Evolutionary conservation across 305 asterid genomes (phyloP).

Genomic region (Petunia hybrid): DNA sequence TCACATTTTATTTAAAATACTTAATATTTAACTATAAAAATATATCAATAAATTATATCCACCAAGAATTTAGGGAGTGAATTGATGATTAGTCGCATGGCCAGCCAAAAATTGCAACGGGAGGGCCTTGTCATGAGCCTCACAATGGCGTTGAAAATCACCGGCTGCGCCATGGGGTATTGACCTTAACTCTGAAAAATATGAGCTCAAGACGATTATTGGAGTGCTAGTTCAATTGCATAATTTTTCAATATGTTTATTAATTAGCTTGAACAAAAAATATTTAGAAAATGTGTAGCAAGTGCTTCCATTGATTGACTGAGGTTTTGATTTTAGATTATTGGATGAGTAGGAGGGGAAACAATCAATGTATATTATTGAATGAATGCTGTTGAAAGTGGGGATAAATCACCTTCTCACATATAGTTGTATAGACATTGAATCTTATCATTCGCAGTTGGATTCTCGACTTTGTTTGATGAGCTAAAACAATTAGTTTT

Average conservation of each 20-base stretch:
- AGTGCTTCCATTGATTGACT: neutral
- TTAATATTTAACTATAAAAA: no score
- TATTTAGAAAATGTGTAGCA: neutral
- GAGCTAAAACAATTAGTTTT: no score
- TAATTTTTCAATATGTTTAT: slow-evolving; percentile 2
- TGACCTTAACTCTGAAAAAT: slow-evolving; percentile 28
- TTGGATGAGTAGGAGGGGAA: slow-evolving; percentile 1
- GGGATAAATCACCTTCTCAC: neutral
- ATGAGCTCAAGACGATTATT: neutral
- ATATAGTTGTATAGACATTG: neutral
- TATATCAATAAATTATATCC: no score
- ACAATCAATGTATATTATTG: no score
- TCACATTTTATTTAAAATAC: no score
- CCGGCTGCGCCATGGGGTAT: slow-evolving; percentile 91
- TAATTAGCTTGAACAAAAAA: slow-evolving; percentile 26
- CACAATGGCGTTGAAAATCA: slow-evolving; percentile 78
- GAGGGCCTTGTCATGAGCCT: slow-evolving; percentile 81
- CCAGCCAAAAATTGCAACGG: slow-evolving; percentile 75
- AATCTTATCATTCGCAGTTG: neutral
- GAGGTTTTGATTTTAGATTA: neutral
- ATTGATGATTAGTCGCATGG: slow-evolving; percentile 69
- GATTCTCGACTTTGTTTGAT: neutral
- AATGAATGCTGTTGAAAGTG: neutral
- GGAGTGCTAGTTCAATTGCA: neutral
- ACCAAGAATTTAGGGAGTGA: slow-evolving; percentile 47